Percentiles rank a stretch among this genome's conserved stretches.
Evolutionary conservation across 2,329 filamentous ascomycete species (phyloP).

Genomic region (Magnaporthiopsis incrustans): DNA sequence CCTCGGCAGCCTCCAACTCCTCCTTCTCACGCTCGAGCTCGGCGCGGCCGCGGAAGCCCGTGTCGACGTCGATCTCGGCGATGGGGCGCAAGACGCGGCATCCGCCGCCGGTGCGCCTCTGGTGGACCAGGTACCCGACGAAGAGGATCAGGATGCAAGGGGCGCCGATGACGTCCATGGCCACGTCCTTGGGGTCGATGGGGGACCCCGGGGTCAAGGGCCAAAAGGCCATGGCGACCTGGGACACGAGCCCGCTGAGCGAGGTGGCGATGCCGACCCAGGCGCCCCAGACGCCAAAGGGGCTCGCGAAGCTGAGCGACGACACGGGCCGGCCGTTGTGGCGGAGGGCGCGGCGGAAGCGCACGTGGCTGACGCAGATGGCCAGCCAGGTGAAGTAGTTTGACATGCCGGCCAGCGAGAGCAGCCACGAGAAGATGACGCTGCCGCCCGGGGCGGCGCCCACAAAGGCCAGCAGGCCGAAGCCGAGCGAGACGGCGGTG

Average conservation of each 20-base stretch:
- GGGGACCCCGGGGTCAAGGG: constrained; percentile 8
- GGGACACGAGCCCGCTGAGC: constrained; percentile 21
- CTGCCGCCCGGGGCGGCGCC: constrained; percentile 59
- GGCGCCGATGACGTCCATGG: constrained; percentile 22
- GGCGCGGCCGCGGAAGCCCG: constrained; percentile 11
- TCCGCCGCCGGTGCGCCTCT: constrained; percentile 8
- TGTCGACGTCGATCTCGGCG: constrained; percentile 18
- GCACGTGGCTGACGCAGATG: constrained; percentile 64
- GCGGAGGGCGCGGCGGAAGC: constrained; percentile 58
- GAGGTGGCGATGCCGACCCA: constrained; percentile 46
- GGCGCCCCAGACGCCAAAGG: constrained; percentile 48
- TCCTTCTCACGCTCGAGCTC: constrained; percentile 6
- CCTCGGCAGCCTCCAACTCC: not conserved
- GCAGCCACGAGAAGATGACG: constrained; percentile 59
- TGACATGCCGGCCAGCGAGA: constrained; percentile 61
- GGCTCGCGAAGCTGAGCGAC: constrained; percentile 47
- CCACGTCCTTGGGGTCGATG: constrained; percentile 8
- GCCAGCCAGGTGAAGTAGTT: constrained; percentile 66
- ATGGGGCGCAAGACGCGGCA: constrained; percentile 16
- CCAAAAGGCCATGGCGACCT: constrained; percentile 20
- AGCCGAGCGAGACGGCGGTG: constrained; percentile 61
- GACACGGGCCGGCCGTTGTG: constrained; percentile 45
- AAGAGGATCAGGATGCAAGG: constrained; percentile 18
- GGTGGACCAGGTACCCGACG: constrained; percentile 17
- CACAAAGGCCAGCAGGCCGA: constrained; percentile 64